Evolutionary conservation across 108 stramenopile species (phyloP).

Genomic region (Skeletonema tropicum): DNA sequence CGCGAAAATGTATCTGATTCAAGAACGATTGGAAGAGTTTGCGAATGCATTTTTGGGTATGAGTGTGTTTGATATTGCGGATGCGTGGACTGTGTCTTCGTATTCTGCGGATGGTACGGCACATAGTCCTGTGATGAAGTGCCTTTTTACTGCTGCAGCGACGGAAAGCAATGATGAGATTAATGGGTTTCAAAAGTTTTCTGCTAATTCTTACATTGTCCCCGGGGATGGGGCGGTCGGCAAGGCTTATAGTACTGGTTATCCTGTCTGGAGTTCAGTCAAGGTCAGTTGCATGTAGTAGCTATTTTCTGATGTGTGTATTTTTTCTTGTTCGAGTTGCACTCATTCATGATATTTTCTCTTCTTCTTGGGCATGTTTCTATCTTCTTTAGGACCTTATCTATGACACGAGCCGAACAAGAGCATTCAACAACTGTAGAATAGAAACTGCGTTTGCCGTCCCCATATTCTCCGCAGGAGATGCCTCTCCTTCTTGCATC

Average conservation of each 20-base stretch:
- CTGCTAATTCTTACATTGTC: conserved; percentile 58
- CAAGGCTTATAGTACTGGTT: conserved; percentile 77
- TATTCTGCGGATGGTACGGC: conserved; percentile 15
- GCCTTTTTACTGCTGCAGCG: conserved; percentile 65
- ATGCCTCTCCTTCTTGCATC: conserved; percentile 70
- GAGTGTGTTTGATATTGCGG: conserved; percentile 94
- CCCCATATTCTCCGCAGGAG: conserved; percentile 75
- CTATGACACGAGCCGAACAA: conserved; percentile 58
- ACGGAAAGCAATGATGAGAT: conserved; percentile 54
- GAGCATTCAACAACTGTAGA: conserved; percentile 63
- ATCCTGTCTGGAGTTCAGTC: conserved; percentile 90
- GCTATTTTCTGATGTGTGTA: not conserved
- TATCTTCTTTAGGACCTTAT: conserved; percentile 51
- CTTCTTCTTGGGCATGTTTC: not conserved
- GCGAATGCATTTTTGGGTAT: conserved; percentile 90
- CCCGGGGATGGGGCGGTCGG: conserved; percentile 87
- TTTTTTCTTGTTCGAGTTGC: not conserved
- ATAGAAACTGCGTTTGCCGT: conserved; percentile 82
- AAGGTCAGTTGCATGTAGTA: conserved; percentile 40
- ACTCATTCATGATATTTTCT: not conserved
- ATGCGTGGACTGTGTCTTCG: conserved; percentile 82
- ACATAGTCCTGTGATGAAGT: conserved; percentile 30
- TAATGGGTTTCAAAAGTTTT: conserved; percentile 55
- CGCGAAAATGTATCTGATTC: conserved; percentile 36
- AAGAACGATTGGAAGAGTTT: conserved; percentile 92